phyloP scores from a whole-genome alignment of 2,329 filamentous ascomycete species.

The Parastagonospora avenae region DNA sequence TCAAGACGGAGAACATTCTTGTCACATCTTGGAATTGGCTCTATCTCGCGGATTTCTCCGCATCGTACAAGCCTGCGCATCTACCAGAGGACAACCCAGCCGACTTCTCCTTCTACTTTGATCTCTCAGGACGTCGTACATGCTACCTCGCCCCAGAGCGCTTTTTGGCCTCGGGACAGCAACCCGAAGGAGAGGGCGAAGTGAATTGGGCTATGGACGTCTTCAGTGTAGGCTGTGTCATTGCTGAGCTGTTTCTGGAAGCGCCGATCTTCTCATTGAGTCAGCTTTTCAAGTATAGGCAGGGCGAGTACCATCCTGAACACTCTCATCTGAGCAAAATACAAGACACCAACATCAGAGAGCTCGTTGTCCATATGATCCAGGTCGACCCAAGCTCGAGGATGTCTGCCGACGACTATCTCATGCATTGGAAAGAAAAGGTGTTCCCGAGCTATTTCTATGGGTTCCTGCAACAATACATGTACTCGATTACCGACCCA shows the following conservation, averaged over 20 bases:
- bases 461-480: constrained; percentile 95
- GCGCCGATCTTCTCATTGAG: constrained; percentile 96
- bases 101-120: constrained; percentile 97
- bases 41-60: constrained; percentile 96
- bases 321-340: constrained; percentile 83
- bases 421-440: constrained; percentile 89
- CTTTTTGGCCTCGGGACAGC: constrained; percentile 75
- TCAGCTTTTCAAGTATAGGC: constrained; percentile 92
- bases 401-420: constrained; percentile 91
- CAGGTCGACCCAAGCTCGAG: constrained; percentile 89
- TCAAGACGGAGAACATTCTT: constrained; percentile 96
- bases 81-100: constrained; percentile 95
- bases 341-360: constrained; percentile 81
- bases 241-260: constrained; percentile 94
- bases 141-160: constrained; percentile 96
- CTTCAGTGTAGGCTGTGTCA: constrained; percentile 95
- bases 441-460: constrained; percentile 98
- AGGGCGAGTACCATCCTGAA: constrained; percentile 88
- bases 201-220: constrained; percentile 97
- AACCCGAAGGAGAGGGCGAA: constrained; percentile 65
- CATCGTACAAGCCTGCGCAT: constrained; percentile 91
- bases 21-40: constrained; percentile 99
- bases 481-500: constrained; percentile 92
- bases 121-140: constrained; percentile 86
- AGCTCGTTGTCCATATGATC: constrained; percentile 95